Conservation (phyloP, 805 yeast species). For the Saccharomycopsis olivae region DNA sequence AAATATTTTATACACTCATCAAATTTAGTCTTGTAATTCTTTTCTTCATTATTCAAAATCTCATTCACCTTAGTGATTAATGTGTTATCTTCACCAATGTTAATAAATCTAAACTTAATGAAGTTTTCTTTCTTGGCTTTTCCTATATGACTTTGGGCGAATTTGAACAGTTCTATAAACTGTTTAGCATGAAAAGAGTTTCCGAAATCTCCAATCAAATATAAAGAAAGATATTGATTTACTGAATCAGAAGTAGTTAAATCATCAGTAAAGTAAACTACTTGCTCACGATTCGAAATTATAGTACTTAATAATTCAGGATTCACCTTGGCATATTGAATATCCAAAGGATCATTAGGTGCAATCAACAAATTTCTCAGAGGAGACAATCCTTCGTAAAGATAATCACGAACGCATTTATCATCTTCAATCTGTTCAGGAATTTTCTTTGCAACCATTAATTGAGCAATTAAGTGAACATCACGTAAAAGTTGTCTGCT, state of each 20-base stretch:
- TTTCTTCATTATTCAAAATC: no score
- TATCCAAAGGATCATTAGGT: conserved; percentile 33
- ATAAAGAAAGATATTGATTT: conserved; percentile 17
- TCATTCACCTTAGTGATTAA: no score
- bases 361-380: conserved; percentile 40
- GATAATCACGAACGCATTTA: conserved; percentile 27
- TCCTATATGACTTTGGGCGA: conserved; percentile 16
- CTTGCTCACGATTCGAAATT: conserved; percentile 13
- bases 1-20: background rate
- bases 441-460: conserved; percentile 23
- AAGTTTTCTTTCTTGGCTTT: conserved; percentile 19
- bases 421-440: conserved; percentile 23
- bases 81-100: conserved; percentile 21
- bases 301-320: conserved; percentile 15
- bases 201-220: conserved; percentile 51
- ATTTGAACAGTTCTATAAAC: conserved; percentile 28
- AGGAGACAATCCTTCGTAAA: conserved; percentile 33
- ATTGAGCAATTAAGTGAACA: conserved; percentile 22
- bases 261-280: conserved; percentile 18
- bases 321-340: conserved; percentile 25
- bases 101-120: conserved; percentile 31
- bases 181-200: conserved; percentile 31
- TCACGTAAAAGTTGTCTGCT: conserved; percentile 49
- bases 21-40: no score
- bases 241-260: background rate